Base-by-base conservation (phyloP, 805 yeast species). In the Candida hispaniensis region DNA sequence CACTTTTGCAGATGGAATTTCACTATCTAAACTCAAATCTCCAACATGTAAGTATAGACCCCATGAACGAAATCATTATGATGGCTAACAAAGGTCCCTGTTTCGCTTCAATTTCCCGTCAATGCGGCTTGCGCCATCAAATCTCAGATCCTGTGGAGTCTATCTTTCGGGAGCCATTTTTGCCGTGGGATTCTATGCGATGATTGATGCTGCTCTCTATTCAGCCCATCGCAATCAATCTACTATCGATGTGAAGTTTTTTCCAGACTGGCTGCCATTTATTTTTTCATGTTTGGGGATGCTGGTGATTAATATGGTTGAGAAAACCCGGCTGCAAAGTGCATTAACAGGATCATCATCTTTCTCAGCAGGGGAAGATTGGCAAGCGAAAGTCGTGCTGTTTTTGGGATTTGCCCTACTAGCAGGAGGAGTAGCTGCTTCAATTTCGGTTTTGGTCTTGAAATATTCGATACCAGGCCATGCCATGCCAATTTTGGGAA, bases 401-500 rank as follows among this genome's bases (percentile, higher is more conserved):
- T 91, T 91, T 54, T 63, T 83, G 47, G 99, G 99, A 6, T 91
- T 91, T 56, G 79, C 95, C 4, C 64, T 88, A 29, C 65, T 91
- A 39, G 94, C 97, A 1, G 91, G 95, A 38, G 97, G 98, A 0
- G 61, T 91, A 41, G 83, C 94, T 12, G 97, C 97, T 1, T 75
- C 91, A 2, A 71, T 91, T 46, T 82, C 85, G 51, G 93, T 91
- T 11, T 67, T 91, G 43, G 79, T 86, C 30, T 64, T 91, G 47
- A 81, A 88, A 54, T 91, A 81, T 55, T 58, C 86, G 39, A 63
- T 85, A 47, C 81, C 82, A 45, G 78, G 78, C 44, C 81, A 70
- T 56, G 60, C 73, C 4, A 75, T 79, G 68, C 96, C 96, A 21
- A 83, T 95, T 1, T 66, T 88, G 36, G 88, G 91, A 4, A 85